A percentile compares a stretch with the other conserved stretches of the same genome.
Conservation (phyloP, 495 filamentous ascomycete species). For the Annulohypoxylon maeteangense region DNA sequence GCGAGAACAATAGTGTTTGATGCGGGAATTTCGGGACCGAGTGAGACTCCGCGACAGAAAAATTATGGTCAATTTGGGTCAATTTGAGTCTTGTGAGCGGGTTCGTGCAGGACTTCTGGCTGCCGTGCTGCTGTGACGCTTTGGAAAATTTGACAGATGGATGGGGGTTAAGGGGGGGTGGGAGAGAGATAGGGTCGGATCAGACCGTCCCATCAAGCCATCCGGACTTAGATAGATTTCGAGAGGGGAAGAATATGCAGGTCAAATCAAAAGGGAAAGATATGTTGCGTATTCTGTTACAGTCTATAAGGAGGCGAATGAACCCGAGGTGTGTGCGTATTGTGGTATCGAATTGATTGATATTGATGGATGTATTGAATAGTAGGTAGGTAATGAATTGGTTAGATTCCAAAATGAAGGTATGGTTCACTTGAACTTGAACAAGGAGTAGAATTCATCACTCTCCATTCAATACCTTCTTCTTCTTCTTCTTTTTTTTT, state of each 20-base stretch:
- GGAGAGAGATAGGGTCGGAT: conserved; percentile 13
- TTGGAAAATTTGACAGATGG: conserved; percentile 17
- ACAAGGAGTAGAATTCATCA: background rate
- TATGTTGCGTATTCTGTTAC: conserved; percentile 27
- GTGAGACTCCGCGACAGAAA: conserved; percentile 22
- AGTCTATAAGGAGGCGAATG: conserved; percentile 6
- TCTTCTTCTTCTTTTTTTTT: background rate
- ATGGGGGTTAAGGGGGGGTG: conserved; percentile 12
- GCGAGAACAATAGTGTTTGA: conserved; percentile 25
- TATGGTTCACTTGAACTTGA: background rate
- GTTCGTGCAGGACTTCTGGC: conserved; percentile 33
- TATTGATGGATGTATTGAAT: background rate
- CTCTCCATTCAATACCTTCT: background rate
- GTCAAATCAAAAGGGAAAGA: conserved; percentile 38
- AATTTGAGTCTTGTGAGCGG: conserved; percentile 19
- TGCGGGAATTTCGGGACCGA: conserved; percentile 46
- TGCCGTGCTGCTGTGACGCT: conserved; percentile 44
- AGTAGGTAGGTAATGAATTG: background rate
- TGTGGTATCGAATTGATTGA: background rate
- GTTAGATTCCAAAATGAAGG: background rate
- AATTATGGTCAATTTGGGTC: background rate
- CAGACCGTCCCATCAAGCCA: conserved; percentile 33
- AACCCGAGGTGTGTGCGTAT: background rate
- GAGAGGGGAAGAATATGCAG: conserved; percentile 31
- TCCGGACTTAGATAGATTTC: conserved; percentile 13